A percentile compares a stretch with the other conserved stretches of the same genome.
Evolutionary conservation across 495 filamentous ascomycete species (phyloP).

Genomic region (Hyaloscypha hepaticicola): DNA sequence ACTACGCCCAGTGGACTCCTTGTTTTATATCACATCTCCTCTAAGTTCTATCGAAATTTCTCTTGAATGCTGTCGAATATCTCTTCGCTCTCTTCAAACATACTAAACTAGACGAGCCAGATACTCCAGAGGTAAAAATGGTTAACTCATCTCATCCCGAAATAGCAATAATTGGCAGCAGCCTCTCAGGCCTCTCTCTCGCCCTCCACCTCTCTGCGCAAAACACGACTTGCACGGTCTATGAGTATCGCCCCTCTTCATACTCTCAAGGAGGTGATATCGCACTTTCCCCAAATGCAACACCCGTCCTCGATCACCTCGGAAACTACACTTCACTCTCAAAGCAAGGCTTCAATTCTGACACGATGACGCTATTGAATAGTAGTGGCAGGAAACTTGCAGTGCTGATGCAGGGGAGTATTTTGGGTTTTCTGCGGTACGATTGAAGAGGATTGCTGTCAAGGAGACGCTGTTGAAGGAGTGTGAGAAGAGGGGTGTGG

Average conservation of each 20-base stretch:
- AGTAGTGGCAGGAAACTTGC: background rate
- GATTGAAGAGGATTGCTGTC: background rate
- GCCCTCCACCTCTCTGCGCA: constrained; percentile 35
- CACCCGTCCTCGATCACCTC: constrained; percentile 42
- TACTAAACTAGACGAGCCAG: too few relatives aligned
- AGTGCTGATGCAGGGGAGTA: background rate
- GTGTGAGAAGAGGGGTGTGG: background rate
- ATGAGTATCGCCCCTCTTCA: constrained; percentile 40
- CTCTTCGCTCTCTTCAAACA: too few relatives aligned
- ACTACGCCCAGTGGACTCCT: too few relatives aligned
- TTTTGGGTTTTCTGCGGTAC: background rate
- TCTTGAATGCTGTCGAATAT: too few relatives aligned
- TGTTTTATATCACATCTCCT: too few relatives aligned
- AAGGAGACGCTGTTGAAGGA: background rate
- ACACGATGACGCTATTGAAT: background rate
- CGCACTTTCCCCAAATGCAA: constrained; percentile 48
- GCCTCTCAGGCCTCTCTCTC: constrained; percentile 35
- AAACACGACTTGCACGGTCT: constrained; percentile 41
- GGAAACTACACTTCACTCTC: constrained; percentile 33
- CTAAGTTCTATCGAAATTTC: too few relatives aligned
- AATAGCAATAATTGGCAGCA: background rate
- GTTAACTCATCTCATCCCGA: too few relatives aligned
- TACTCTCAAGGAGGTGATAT: constrained; percentile 44
- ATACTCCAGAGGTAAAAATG: too few relatives aligned
- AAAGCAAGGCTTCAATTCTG: background rate